Evolutionary conservation across 2,329 filamentous ascomycete species (phyloP).

Genomic region (Alternaria arbusti): DNA sequence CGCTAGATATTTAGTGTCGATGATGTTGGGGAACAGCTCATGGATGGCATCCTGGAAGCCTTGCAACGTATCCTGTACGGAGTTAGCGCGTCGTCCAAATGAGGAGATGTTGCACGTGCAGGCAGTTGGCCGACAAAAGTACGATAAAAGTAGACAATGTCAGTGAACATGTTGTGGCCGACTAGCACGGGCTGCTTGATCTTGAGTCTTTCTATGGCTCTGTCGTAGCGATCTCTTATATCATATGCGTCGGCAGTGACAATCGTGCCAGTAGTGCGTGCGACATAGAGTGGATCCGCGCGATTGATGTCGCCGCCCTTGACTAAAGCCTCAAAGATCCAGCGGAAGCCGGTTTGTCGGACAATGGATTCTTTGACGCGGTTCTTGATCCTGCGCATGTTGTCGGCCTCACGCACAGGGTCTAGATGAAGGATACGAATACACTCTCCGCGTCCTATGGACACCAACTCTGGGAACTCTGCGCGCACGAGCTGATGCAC

Average conservation of each 20-base stretch:
- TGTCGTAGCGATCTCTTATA: slow-evolving; percentile 47
- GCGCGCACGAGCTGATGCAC: slow-evolving; percentile 70
- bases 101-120: background rate
- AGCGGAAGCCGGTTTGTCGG: slow-evolving; percentile 57
- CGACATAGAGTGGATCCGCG: slow-evolving; percentile 47
- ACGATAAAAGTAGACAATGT: slow-evolving; percentile 69
- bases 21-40: slow-evolving; percentile 61
- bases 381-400: slow-evolving; percentile 44
- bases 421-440: slow-evolving; percentile 53
- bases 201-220: slow-evolving; percentile 52
- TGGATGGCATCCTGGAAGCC: slow-evolving; percentile 62
- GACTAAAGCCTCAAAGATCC: slow-evolving; percentile 57
- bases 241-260: slow-evolving; percentile 46
- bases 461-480: slow-evolving; percentile 60
- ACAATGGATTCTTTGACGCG: slow-evolving; percentile 51
- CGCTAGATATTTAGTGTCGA: slow-evolving; percentile 70
- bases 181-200: slow-evolving; percentile 60
- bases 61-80: slow-evolving; percentile 49
- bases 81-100: background rate
- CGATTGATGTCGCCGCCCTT: slow-evolving; percentile 45
- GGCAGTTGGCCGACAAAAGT: slow-evolving; percentile 67
- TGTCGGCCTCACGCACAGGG: slow-evolving; percentile 52
- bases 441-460: slow-evolving; percentile 51
- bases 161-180: slow-evolving; percentile 70
- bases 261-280: slow-evolving; percentile 43